Conservation (phyloP, 805 yeast genomes). For the Metschnikowia dekortorum region DNA sequence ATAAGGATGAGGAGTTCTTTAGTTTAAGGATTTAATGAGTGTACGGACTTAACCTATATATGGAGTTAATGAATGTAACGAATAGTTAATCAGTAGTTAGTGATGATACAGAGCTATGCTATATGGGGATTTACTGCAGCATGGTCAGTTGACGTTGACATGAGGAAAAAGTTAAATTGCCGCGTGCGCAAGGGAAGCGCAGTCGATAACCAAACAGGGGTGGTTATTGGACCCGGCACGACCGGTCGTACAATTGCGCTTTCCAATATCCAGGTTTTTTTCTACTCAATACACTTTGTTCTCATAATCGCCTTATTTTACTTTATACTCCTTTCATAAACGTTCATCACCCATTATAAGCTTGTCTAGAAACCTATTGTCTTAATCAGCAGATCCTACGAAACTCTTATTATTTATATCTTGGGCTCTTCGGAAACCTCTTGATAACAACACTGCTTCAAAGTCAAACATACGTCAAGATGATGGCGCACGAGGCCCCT, state of each 20-base stretch:
- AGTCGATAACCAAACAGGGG: neutral
- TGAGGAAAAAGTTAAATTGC: neutral
- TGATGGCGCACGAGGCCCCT: constrained; percentile 32
- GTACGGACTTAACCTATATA: too few relatives aligned
- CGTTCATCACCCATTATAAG: neutral
- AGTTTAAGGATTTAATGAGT: too few relatives aligned
- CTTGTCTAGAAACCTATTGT: neutral
- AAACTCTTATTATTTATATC: neutral
- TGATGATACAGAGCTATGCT: too few relatives aligned
- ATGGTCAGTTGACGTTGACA: neutral
- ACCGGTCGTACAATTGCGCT: constrained; percentile 2
- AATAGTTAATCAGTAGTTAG: too few relatives aligned
- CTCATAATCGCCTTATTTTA: neutral
- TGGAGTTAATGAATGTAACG: too few relatives aligned
- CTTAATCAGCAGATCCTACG: neutral
- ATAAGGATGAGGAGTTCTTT: too few relatives aligned
- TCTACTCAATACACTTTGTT: neutral
- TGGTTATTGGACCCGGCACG: neutral
- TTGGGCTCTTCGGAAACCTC: neutral
- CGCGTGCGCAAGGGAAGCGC: neutral
- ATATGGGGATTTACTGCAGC: too few relatives aligned
- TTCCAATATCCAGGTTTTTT: constrained; percentile 2
- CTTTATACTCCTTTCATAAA: neutral
- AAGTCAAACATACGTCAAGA: constrained; percentile 6
- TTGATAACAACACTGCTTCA: neutral